phyloP scores from a whole-genome alignment of 2,329 filamentous ascomycete species.

The Calcarisporium arbuscula region DNA sequence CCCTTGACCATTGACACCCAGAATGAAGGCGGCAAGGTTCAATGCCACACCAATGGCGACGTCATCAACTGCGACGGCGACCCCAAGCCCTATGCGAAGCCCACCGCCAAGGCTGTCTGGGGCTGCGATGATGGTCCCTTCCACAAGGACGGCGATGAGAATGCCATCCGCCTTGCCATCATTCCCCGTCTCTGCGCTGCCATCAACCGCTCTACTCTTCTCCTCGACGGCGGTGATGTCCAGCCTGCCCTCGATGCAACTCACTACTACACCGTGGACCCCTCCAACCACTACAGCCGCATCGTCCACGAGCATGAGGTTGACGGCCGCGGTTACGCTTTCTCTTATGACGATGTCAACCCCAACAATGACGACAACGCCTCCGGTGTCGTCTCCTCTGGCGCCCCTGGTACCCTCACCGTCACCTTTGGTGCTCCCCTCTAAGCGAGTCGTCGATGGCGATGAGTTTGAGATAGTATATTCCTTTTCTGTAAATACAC shows the following conservation, averaged over 20 bases:
- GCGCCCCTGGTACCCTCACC: conserved; percentile 17
- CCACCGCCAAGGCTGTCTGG: conserved; percentile 40
- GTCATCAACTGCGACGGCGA: conserved; percentile 35
- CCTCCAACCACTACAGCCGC: conserved; percentile 51
- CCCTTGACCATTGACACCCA: conserved; percentile 39
- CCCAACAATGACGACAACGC: conserved; percentile 49
- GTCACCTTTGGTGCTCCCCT: conserved; percentile 19
- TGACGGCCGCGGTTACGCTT: conserved; percentile 57
- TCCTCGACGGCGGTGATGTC: conserved; percentile 37
- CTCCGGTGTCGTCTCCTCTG: conserved; percentile 25
- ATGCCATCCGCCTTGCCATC: conserved; percentile 32
- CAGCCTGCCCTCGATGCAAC: conserved; percentile 32
- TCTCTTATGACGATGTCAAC: conserved; percentile 63
- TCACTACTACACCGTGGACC: conserved; percentile 38
- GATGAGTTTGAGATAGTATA: no score
- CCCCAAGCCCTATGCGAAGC: conserved; percentile 36
- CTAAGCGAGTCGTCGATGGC: neutral
- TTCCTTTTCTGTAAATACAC: no score
- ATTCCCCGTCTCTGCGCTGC: conserved; percentile 45
- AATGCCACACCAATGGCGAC: conserved; percentile 29
- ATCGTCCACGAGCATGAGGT: conserved; percentile 54
- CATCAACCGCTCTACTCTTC: conserved; percentile 40
- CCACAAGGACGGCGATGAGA: conserved; percentile 27
- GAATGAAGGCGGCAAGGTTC: conserved; percentile 28
- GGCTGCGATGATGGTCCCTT: conserved; percentile 45